phyloP scores from a whole-genome alignment of 2,329 filamentous ascomycete genomes.

The Sporothrix euskadiensis region DNA sequence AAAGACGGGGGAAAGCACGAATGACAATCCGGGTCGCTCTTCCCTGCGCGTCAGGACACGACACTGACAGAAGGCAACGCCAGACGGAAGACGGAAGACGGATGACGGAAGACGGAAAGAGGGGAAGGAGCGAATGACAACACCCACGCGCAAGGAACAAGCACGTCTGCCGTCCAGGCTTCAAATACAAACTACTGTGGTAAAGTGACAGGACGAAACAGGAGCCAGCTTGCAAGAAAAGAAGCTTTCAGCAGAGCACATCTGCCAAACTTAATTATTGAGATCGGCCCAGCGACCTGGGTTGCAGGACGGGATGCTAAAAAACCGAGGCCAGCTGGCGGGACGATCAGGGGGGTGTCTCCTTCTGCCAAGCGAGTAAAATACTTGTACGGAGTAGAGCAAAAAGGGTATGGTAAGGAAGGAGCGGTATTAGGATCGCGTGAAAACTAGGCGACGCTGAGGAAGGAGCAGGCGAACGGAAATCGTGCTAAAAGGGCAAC shows the following conservation, averaged over 20 bases:
- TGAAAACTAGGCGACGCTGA: not conserved
- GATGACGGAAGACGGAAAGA: not conserved
- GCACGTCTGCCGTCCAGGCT: not conserved
- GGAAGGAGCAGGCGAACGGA: not conserved
- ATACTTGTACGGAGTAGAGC: not conserved
- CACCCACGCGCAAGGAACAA: not conserved
- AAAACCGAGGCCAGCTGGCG: slow-evolving; percentile 27
- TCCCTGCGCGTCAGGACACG: slow-evolving; percentile 5
- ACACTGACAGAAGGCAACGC: slow-evolving; percentile 8
- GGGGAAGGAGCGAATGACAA: not conserved
- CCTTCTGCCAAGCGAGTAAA: not conserved
- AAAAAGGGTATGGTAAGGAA: not conserved
- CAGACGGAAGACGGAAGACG: not conserved
- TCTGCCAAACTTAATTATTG: slow-evolving; percentile 16
- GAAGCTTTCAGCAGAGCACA: slow-evolving; percentile 18
- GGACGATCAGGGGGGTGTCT: slow-evolving; percentile 29
- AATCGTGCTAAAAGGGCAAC: slow-evolving; percentile 1
- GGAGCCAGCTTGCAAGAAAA: slow-evolving; percentile 19
- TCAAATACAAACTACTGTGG: not conserved
- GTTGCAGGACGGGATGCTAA: slow-evolving; percentile 29
- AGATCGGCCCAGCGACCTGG: slow-evolving; percentile 31
- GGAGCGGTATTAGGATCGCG: not conserved
- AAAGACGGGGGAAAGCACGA: slow-evolving; percentile 15
- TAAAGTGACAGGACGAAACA: slow-evolving; percentile 3
- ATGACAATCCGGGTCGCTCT: slow-evolving; percentile 12